A percentile compares a stretch with the other conserved stretches of the same genome.
Evolutionary conservation across 345 rosid species (phyloP).

Genomic region (Linum trigynum): DNA sequence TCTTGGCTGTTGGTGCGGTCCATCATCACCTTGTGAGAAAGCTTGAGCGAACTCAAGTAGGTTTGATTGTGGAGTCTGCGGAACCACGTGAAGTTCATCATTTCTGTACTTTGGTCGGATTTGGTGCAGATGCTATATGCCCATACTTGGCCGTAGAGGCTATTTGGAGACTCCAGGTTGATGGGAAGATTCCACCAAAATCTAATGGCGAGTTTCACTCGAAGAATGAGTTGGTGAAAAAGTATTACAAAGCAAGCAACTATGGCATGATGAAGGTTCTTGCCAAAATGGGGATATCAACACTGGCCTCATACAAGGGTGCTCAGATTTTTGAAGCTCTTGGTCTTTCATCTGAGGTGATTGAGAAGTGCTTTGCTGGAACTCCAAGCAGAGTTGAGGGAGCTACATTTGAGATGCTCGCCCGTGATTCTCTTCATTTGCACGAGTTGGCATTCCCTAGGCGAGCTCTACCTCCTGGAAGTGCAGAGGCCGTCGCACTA

Average conservation of each 20-base stretch:
- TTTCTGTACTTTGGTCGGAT: conserved; percentile 93
- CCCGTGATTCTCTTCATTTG: conserved; percentile 67
- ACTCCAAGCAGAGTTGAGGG: conserved; percentile 99
- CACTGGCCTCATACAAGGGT: conserved; percentile 96
- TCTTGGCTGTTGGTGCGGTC: conserved; percentile 97
- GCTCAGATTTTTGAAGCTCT: conserved; percentile 99
- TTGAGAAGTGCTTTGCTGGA: conserved; percentile 93
- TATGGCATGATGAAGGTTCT: conserved; percentile 99
- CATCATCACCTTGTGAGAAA: conserved; percentile 87
- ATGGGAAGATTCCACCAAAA: conserved; percentile 90
- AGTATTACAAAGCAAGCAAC: conserved; percentile 93
- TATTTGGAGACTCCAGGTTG: conserved; percentile 85
- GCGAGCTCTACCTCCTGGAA: conserved; percentile 66
- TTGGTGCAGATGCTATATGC: conserved; percentile 96
- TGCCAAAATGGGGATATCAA: conserved; percentile 98
- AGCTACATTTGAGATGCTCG: conserved; percentile 98
- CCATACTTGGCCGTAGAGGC: conserved; percentile 87
- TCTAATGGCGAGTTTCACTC: conserved; percentile 68
- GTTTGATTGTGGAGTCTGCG: conserved; percentile 90
- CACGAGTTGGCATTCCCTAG: conserved; percentile 89
- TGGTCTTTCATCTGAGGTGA: conserved; percentile 94
- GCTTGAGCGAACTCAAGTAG: conserved; percentile 85
- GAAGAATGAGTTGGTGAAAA: conserved; percentile 79
- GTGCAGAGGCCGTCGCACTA: conserved; percentile 91
- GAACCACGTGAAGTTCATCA: conserved; percentile 99